Evolutionary conservation across 78 protist species (phyloP), one percentile per base, ranked within the genome.

Genomic region (Tieghemostelium lacteum): DNA sequence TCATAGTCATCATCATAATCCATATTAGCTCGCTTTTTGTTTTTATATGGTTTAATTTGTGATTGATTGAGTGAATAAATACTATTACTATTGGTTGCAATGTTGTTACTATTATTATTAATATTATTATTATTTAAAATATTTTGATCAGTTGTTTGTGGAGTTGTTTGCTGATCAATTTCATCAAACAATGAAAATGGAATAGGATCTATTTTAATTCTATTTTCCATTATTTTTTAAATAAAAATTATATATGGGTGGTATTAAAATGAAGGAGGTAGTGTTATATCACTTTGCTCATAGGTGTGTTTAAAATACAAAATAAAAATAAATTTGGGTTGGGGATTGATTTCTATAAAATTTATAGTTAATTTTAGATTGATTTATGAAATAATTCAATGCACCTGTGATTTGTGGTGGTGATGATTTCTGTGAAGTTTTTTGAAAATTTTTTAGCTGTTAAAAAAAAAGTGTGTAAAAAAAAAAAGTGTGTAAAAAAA

Each of bases 1-100:
- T 49, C 42, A 50, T 70, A 26, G 31, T n/a, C 26, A 70, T 70
- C 60, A 49, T 70, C 76, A 36, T 49, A 26, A 36, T 22, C 49
- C 24, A 37, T 49, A 42, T 66, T 12, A 26, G 34, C 14, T 36
- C 34, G 6, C 17, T 16, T 64, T 64, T 36, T 34, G 29, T 64
- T 64, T 36, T 45, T 66, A n/a, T 39, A 34, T 34, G 34, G 28
- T 63, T n/a, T 49, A 63, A 34, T 63, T 63, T 63, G 22, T 37
- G 54, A 49, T n/a, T 49, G 12, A 49, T 49, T 49, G 54, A 49
- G 12, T 49, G 54, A 49, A 16, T 49, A 16, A 12, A 49, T 49
- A 49, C 54, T 12, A 49, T 49, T 49, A 49, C 54, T 12, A 49
- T 49, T 49, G 54, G 54, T 16, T 49, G 12, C 54, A 49, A 16